Conservation (phyloP, 2,329 filamentous ascomycete species). For the Dothiorella sarmentorum region DNA sequence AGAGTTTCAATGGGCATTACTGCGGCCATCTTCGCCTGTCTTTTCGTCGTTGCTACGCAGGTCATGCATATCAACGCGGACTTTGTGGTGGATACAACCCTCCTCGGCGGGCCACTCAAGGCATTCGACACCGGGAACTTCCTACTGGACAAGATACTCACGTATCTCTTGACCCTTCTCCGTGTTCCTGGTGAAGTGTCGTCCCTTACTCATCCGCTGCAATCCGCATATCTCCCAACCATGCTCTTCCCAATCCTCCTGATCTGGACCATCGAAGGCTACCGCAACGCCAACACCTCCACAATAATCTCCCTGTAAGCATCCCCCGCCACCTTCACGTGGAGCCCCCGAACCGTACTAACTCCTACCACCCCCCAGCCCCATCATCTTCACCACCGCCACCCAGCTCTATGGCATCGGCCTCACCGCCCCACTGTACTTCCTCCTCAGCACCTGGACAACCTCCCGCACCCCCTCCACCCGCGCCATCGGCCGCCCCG, state of each 20-base stretch:
- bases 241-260: conserved; percentile 1
- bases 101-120: background rate
- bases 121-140: background rate
- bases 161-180: background rate
- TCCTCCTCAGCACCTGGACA: conserved; percentile 21
- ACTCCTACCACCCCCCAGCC: background rate
- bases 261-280: conserved; percentile 16
- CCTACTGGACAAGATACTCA: background rate
- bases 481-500: conserved; percentile 12
- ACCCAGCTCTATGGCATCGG: conserved; percentile 11
- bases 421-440: conserved; percentile 26
- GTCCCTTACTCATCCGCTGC: background rate
- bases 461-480: conserved; percentile 20
- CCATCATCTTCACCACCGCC: background rate
- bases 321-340: background rate
- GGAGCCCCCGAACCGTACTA: background rate
- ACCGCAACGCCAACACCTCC: background rate
- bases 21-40: background rate
- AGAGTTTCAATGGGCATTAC: background rate
- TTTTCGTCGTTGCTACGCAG: background rate
- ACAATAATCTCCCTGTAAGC: conserved; percentile 10
- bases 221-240: conserved; percentile 6
- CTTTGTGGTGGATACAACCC: background rate
- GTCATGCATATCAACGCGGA: background rate
- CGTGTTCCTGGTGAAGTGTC: background rate